Evolutionary conservation across 352 stramenopile species (phyloP), one percentile per base, ranked within the genome.

Genomic region (Phytophthora agathidicida): DNA sequence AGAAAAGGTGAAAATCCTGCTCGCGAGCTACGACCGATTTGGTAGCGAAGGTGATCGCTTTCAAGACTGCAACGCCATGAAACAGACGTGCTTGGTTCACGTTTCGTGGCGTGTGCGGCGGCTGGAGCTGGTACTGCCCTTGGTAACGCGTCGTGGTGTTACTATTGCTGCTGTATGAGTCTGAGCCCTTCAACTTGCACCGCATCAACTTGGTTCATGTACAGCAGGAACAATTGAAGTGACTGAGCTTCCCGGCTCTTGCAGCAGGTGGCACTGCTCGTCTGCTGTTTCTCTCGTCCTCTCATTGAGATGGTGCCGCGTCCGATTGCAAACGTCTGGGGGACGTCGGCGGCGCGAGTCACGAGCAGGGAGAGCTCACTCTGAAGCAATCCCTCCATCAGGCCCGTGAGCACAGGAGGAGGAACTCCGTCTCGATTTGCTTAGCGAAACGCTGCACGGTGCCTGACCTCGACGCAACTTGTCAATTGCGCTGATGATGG

Each of bases 301-400:
- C 28, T 35, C 24, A 42, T 59, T 51, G 39, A 59, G 47, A 65
- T 60, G 56, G 47, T 65, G 45, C 38, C 31, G 32, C 33, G 55
- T 63, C 26, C 8, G 31, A 52, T 51, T 65, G 52, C 41, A 54
- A 39, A 7, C 5, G 22, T 45, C 38, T 45, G 38, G 36, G 11
- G n/a, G n/a, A n/a, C n/a, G n/a, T n/a, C n/a, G n/a, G 22, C 23
- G 38, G 22, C 23, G 7, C 39, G 39, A 47, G 45, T 41, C 32
- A 46, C 31, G n/a, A 19, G 2, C 32, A 28, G 26, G 13, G 45
- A 42, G 46, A 44, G 32, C 5, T 46, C 33, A 46, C 23, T 20
- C 32, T 17, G 22, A 19, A 44, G 28, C 24, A 49, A 23, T 7
- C n/a, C 14, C 13, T 24, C 23, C n/a, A n/a, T n/a, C n/a, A n/a